phyloP scores from a whole-genome alignment of 129 eudicot genomes.

The Ambrosia trifida region DNA sequence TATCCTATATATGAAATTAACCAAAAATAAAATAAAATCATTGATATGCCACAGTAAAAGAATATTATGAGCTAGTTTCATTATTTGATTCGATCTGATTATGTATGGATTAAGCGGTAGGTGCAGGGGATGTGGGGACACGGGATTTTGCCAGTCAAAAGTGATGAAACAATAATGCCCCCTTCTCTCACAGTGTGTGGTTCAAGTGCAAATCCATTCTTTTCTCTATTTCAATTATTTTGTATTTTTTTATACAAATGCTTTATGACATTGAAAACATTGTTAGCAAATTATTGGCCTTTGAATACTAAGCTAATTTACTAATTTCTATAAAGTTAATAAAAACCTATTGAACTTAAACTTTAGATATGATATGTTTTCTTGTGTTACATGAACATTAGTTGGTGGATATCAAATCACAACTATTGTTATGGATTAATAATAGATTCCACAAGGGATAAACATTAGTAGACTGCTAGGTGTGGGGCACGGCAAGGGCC shows the following conservation, averaged over 20 bases:
- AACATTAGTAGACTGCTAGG: too few relatives aligned
- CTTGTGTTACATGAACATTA: too few relatives aligned
- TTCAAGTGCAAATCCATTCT: conserved; percentile 11
- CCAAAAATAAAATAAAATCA: not conserved
- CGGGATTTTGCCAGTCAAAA: not conserved
- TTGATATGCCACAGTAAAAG: conserved; percentile 3
- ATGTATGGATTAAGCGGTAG: conserved; percentile 9
- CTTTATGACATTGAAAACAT: too few relatives aligned
- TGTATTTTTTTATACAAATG: not conserved
- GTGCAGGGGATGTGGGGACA: conserved; percentile 29
- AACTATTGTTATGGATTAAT: too few relatives aligned
- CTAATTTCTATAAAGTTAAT: too few relatives aligned
- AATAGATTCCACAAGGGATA: too few relatives aligned
- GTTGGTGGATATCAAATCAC: too few relatives aligned
- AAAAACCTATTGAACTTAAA: too few relatives aligned
- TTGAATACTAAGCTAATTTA: too few relatives aligned
- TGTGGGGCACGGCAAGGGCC: too few relatives aligned
- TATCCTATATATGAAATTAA: not conserved
- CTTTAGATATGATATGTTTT: too few relatives aligned
- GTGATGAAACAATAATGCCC: conserved; percentile 14
- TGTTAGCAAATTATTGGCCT: too few relatives aligned
- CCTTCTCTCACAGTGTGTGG: conserved; percentile 19
- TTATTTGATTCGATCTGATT: conserved; percentile 11
- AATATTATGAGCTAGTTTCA: not conserved
- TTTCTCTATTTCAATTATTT: not conserved